Base-by-base conservation (phyloP, 495 filamentous ascomycete genomes). In the Trichoderma virens region DNA sequence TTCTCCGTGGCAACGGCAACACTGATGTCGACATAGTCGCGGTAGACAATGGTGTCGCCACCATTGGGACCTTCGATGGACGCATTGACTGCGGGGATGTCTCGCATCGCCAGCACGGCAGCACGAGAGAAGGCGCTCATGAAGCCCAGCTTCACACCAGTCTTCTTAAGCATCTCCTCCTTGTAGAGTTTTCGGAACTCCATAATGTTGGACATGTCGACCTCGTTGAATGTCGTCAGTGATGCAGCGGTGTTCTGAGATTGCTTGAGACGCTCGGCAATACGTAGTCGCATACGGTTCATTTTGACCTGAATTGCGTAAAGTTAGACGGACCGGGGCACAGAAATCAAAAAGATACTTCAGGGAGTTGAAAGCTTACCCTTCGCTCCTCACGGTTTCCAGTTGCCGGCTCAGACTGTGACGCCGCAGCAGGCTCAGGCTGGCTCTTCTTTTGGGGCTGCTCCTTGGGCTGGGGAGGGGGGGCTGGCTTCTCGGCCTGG, bases 241-340 rank as follows among this genome's bases (percentile, higher is more conserved):
- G 94, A 96, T 38, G 94, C 94, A 62, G 95, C 94, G 5, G 94
- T 97, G 79, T 99, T 98, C 79, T 99, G 94, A 18, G 93, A 97
- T 73, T 98, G 94, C 85, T 98, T 98, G 61, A 98, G 83, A 67
- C 94, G 93, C 81, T 98, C 94, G 25, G 94, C 91, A 67, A 98
- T 98, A 25, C 94, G 86, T 54, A 98, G 85, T 61, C 94, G 91
- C 95, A 98, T 98, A 62, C 95, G 90, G 81, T 98, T 98, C 94
- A 98, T 98, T 83, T 98, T 98, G 68, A 97, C 92, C 91, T 93
- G 68, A 47, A 61, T 39, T 18, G 38, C 18, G 32, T 18, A 18
- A 5, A 35, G 31, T 61, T 38, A 62, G 62, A 47, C 3, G 7
- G 39, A 23, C 4, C 34, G 18, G 31, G 8, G 34, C 13, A 7